Evolutionary conservation across 768 basidiomycete genomes (phyloP), one percentile per base, ranked within the genome.

Genomic region (Rickenella mellea): DNA sequence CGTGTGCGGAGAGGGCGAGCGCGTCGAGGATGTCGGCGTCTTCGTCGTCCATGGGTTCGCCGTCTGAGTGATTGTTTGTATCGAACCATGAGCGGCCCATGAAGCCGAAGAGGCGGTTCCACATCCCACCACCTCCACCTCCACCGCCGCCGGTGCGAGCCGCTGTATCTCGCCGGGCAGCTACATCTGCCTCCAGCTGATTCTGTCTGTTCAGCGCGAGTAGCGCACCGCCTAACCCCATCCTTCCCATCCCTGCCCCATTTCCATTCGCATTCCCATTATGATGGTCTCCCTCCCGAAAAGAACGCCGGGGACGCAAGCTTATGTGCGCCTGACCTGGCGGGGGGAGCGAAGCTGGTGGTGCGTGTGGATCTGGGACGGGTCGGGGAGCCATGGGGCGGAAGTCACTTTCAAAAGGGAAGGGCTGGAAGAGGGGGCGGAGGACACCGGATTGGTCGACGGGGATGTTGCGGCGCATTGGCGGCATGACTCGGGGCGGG

Each of bases 141-240:
- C 27, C 24, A 45, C 24, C 22, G 41, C 21, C 39, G 36, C 39
- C 43, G 40, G 28, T 35, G 33, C 43, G 30, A 30, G 39, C 32
- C 19, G 51, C 45, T 14, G 22, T 36, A 12, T 46, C 41, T 4
- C 39, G 43, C 15, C 49, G 44, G 10, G 28, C 51, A 30, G 36
- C 35, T 24, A 42, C 43, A 5, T 44, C 48, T 14, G 52, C 52
- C 10, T 46, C 44, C 6, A 44, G 7, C 3, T 39, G 33, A 27
- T 58, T 45, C 32, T 56, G 63, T 10, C 62, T 55, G 30, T 60
- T 60, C 14, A 63, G 52, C 8, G 78, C 65, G 5, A 82, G 59
- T 3, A 83, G 50, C 2, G 75, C 81, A 17, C 82, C 82, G 6
- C 82, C 82, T 19, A 84, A 57, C 11, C 77, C 78, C 68, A 84